Percentiles rank a stretch among this genome's conserved stretches.
Evolutionary conservation across 257 asterid genomes (phyloP).

Genomic region (Nicotiana noctiflora): DNA sequence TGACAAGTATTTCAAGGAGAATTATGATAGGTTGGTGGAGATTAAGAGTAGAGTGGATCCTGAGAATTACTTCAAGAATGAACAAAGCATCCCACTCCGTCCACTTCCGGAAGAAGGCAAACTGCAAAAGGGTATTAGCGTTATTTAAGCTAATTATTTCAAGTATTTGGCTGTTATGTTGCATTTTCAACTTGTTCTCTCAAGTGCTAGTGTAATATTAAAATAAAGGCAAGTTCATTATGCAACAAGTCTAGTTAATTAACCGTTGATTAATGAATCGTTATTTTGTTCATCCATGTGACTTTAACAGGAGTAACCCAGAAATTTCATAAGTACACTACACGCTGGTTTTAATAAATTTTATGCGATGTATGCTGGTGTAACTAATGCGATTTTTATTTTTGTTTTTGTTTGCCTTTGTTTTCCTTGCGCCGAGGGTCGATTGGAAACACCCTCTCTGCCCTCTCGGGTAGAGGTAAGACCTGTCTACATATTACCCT

Average conservation of each 20-base stretch:
- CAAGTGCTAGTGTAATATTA: neutral
- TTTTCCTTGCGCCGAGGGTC: no score
- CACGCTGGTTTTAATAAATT: no score
- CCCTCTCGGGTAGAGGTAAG: no score
- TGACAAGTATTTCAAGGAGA: constrained; percentile 43
- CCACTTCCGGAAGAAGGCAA: neutral
- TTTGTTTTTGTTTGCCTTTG: no score
- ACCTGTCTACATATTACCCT: no score
- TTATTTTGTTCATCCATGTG: neutral
- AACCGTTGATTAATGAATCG: neutral
- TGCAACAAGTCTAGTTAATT: neutral
- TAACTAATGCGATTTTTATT: no score
- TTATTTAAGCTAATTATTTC: neutral
- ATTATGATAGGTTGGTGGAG: constrained; percentile 42
- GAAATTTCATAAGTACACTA: no score
- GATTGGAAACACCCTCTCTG: no score
- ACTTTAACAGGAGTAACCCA: neutral
- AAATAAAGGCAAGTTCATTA: neutral
- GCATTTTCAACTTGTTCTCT: neutral
- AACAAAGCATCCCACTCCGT: constrained; percentile 47
- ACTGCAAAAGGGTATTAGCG: neutral
- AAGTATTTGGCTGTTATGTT: neutral
- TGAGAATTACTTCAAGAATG: constrained; percentile 43
- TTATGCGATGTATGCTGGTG: no score
- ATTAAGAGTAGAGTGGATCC: constrained; percentile 50